Evolutionary conservation across 2,329 filamentous ascomycete genomes (phyloP).

Genomic region (Trichoderma asperellum): DNA sequence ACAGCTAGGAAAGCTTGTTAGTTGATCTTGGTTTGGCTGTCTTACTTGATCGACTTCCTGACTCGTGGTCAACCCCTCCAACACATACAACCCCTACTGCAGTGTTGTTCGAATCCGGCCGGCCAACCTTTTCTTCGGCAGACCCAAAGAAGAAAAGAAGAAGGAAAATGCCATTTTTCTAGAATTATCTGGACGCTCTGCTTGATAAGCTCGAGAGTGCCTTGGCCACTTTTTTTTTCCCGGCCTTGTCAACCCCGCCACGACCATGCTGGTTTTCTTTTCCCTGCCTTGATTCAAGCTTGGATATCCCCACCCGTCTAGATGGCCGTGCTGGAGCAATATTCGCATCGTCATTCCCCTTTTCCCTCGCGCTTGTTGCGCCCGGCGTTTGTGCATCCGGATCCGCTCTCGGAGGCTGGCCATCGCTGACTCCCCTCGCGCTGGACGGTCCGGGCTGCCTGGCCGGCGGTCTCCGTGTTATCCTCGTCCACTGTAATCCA

Average conservation of each 20-base stretch:
- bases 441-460: slow-evolving; percentile 29
- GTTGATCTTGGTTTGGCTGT: background rate
- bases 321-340: slow-evolving; percentile 37
- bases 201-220: background rate
- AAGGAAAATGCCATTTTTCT: background rate
- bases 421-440: slow-evolving; percentile 32
- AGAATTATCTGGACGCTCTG: background rate
- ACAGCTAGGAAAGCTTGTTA: slow-evolving; percentile 16
- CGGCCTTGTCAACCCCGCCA: slow-evolving; percentile 17
- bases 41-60: slow-evolving; percentile 7
- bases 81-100: background rate
- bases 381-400: slow-evolving; percentile 27
- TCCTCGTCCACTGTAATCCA: slow-evolving; percentile 35
- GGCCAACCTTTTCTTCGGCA: background rate
- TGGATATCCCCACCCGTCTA: slow-evolving; percentile 36
- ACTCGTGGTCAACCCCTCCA: slow-evolving; percentile 12
- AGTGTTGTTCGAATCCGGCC: background rate
- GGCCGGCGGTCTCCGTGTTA: slow-evolving; percentile 38
- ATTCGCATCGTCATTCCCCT: slow-evolving; percentile 39
- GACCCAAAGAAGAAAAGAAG: background rate
- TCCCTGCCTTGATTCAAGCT: slow-evolving; percentile 25
- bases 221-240: background rate
- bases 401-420: slow-evolving; percentile 39
- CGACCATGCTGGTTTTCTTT: slow-evolving; percentile 9
- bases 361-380: slow-evolving; percentile 31